Evolutionary conservation across 345 rosid genomes (phyloP), one percentile per base, ranked within the genome.

Genomic region (Arabidopsis suecica): DNA sequence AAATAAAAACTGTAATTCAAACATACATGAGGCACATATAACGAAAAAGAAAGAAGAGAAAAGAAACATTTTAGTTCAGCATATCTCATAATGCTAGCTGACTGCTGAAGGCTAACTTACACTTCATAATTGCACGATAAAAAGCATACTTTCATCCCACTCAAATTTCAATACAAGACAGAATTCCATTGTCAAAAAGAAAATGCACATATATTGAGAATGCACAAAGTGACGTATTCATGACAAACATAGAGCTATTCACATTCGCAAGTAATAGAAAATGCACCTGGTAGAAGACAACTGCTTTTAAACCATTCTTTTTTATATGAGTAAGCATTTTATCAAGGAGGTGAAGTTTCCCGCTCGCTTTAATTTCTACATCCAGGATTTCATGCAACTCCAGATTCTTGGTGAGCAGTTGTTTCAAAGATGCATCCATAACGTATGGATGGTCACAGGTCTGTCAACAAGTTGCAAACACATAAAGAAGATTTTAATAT

Each of bases 401-500:
- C 20, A 80, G 74, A 66, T 81, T 84, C 70, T 82, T 78, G 30
- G 60, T 71, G 58, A 90, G 80, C 50, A 71, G 64, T 48, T 30
- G 47, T 68, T 82, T 87, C 65, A 84, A 73, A 33, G 77, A 72
- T 61, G 78, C 47, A 84, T 92, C 90, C 83, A 74, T 68, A 73
- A 83, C 69, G 81, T 89, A 90, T 12, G 99, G 98, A 82, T 92
- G 96, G 81, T 92, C 93, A 81, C 98, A 95, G 82, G 90, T 88
- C 99, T 95, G 97, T 72, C 79, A 65, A 66, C 22, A 73, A 79
- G 20, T 61, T 68, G 67, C 40, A 14, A 76, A 30, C 78, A 70
- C 38, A 47, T 0, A 45, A 60, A 36, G 59, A 69, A 71, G 57
- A 68, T 58, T 42, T 54, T 18, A 71, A 40, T 42, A 72, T 71